Conservation (phyloP, 805 yeast species). For the Candida sonorensis region DNA sequence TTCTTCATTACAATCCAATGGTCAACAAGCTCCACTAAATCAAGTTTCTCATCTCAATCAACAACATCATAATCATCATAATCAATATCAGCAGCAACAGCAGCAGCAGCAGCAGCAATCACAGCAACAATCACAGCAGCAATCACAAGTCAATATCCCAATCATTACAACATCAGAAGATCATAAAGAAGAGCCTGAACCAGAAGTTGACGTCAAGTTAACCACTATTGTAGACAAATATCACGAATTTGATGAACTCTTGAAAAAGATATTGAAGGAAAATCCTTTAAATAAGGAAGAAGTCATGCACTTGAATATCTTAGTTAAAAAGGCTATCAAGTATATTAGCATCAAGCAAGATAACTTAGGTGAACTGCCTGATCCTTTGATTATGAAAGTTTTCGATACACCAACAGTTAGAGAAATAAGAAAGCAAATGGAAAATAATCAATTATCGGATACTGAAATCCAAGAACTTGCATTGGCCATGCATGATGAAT, state of each 20-base stretch:
- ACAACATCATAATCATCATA: neutral
- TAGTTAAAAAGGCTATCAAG: constrained; percentile 36
- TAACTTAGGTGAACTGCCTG: constrained; percentile 72
- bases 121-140: constrained; percentile 2
- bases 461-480: constrained; percentile 76
- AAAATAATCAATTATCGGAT: constrained; percentile 43
- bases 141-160: constrained; percentile 5
- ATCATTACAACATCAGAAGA: constrained; percentile 8
- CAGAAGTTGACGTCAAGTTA: constrained; percentile 7
- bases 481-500: constrained; percentile 75
- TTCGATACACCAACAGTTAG: constrained; percentile 86
- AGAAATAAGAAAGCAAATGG: constrained; percentile 74
- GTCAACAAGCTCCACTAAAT: neutral
- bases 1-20: neutral
- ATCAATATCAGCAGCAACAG: constrained; percentile 4
- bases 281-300: constrained; percentile 38
- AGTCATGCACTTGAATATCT: constrained; percentile 33
- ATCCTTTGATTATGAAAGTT: constrained; percentile 56
- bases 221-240: constrained; percentile 18
- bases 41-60: neutral
- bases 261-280: constrained; percentile 9
- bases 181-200: constrained; percentile 7
- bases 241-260: constrained; percentile 12
- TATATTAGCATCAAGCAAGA: constrained; percentile 39
- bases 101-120: constrained; percentile 3